Conservation (phyloP, 2,329 filamentous ascomycete species). For the Ilyonectria robusta region DNA sequence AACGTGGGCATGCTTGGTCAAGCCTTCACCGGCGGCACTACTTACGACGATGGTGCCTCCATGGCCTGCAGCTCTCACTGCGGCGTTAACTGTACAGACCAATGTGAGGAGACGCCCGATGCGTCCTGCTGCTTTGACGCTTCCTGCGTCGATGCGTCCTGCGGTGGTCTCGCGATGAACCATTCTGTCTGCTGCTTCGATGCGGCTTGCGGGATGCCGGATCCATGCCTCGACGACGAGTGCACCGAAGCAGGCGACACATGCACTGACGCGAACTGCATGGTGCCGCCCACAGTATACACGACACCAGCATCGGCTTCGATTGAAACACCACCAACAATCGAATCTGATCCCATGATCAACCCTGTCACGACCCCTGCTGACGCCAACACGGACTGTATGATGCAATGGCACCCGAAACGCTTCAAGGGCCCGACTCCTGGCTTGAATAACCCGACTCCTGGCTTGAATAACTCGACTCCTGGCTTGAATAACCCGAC, state of each 20-base stretch:
- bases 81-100: conserved; percentile 46
- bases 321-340: conserved; percentile 47
- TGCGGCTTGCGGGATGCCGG: conserved; percentile 50
- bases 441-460: neutral
- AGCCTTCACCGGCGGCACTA: conserved; percentile 17
- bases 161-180: conserved; percentile 45
- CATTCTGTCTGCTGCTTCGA: conserved; percentile 48
- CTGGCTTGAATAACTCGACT: neutral
- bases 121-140: conserved; percentile 53
- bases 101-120: conserved; percentile 44
- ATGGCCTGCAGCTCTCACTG: conserved; percentile 55
- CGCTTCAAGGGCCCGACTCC: neutral
- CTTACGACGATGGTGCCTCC: conserved; percentile 50
- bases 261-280: conserved; percentile 55
- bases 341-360: conserved; percentile 44
- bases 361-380: conserved; percentile 35
- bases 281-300: conserved; percentile 47
- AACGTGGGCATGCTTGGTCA: neutral
- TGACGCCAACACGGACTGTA: conserved; percentile 22
- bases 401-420: neutral
- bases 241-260: conserved; percentile 49
- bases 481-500: neutral
- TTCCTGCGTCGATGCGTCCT: conserved; percentile 47
- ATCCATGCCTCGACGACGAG: conserved; percentile 56
- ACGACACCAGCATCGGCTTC: conserved; percentile 47